Evolutionary conservation across 352 stramenopile species (phyloP).

Genomic region (Phytophthora sojae): DNA sequence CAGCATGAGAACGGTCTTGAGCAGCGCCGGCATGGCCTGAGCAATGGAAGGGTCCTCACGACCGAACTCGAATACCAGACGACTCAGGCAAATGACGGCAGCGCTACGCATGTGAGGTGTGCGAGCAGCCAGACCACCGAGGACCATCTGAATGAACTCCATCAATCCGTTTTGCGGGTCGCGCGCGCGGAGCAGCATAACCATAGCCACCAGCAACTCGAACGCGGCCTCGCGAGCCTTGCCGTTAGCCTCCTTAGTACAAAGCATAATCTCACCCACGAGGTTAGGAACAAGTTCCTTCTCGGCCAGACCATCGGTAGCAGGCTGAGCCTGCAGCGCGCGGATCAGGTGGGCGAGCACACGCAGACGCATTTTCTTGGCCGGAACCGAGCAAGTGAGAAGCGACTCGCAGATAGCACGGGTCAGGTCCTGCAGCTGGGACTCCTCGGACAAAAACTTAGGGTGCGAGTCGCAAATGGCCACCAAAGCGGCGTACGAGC

Average conservation of each 20-base stretch:
- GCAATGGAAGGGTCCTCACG: conserved; percentile 71
- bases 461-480: conserved; percentile 88
- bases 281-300: conserved; percentile 91
- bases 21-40: conserved; percentile 85
- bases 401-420: conserved; percentile 94
- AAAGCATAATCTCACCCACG: conserved; percentile 96
- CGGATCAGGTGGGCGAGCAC: conserved; percentile 86
- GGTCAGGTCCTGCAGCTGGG: conserved; percentile 93
- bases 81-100: conserved; percentile 94
- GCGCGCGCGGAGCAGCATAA: conserved; percentile 72
- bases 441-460: conserved; percentile 74
- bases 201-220: conserved; percentile 87
- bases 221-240: conserved; percentile 92
- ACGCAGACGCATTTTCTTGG: conserved; percentile 96
- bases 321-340: conserved; percentile 72
- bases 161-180: conserved; percentile 75
- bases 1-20: conserved; percentile 94
- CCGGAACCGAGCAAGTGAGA: conserved; percentile 94
- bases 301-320: conserved; percentile 56
- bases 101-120: conserved; percentile 97
- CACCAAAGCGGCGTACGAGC: conserved; percentile 87
- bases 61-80: conserved; percentile 96
- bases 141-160: conserved; percentile 94
- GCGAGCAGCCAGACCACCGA: conserved; percentile 92
- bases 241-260: conserved; percentile 97